A percentile compares a stretch with the other conserved stretches of the same genome.
Evolutionary conservation across 345 rosid species (phyloP).

Genomic region (Linum tenue): DNA sequence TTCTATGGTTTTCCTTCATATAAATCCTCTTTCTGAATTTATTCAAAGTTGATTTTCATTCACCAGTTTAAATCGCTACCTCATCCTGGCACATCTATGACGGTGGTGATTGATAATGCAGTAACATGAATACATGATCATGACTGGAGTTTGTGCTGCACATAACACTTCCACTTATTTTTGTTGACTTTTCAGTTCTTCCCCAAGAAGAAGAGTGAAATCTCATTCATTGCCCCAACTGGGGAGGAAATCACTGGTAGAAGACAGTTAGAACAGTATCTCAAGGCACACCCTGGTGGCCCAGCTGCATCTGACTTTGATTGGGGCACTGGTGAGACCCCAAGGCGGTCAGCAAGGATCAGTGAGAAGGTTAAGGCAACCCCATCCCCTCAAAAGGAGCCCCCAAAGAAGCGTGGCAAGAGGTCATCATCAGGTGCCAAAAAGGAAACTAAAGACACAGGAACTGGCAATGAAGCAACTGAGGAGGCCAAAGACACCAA

Average conservation of each 20-base stretch:
- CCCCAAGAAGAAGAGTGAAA: conserved; percentile 54
- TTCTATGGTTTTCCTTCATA: background rate
- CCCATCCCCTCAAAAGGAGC: conserved; percentile 60
- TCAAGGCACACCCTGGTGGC: conserved; percentile 60
- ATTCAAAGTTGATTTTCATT: too few relatives aligned
- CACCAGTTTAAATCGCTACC: too few relatives aligned
- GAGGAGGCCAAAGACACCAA: conserved; percentile 27
- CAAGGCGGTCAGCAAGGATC: conserved; percentile 79
- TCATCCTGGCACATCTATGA: too few relatives aligned
- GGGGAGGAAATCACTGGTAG: conserved; percentile 61
- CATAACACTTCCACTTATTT: background rate
- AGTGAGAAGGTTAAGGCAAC: conserved; percentile 60
- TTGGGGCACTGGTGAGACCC: conserved; percentile 77
- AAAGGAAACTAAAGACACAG: conserved; percentile 33
- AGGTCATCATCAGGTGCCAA: conserved; percentile 42
- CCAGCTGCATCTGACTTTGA: conserved; percentile 55
- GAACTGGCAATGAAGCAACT: conserved; percentile 9
- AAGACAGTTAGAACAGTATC: conserved; percentile 69
- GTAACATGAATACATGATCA: background rate
- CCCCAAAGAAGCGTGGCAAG: conserved; percentile 56
- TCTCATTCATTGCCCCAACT: conserved; percentile 63
- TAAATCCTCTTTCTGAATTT: background rate
- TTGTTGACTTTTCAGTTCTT: conserved; percentile 28
- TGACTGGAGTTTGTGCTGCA: background rate
- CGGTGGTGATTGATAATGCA: background rate